Conservation (phyloP, 495 filamentous ascomycete genomes). For the Aspergillus taichungensis region DNA sequence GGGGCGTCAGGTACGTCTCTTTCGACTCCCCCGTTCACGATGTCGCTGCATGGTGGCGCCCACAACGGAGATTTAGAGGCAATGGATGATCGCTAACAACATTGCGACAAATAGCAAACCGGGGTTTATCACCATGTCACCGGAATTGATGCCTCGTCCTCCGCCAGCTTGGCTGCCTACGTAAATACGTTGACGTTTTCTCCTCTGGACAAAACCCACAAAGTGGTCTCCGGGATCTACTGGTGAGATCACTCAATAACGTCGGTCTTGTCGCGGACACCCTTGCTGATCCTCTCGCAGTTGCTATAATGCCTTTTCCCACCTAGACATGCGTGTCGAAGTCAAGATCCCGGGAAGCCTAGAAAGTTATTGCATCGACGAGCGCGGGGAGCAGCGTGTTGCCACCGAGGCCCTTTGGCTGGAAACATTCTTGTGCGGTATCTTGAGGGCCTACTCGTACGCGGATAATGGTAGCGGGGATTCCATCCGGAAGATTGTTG, state of each 20-base stretch:
- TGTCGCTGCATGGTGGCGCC: no score
- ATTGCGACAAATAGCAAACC: constrained; percentile 40
- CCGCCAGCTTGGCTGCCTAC: constrained; percentile 91
- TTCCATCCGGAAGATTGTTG: constrained; percentile 85
- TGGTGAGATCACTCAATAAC: constrained; percentile 48
- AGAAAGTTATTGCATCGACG: constrained; percentile 93
- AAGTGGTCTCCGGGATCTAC: constrained; percentile 88
- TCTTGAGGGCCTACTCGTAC: constrained; percentile 88
- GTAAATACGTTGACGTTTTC: constrained; percentile 95
- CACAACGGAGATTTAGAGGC: neutral
- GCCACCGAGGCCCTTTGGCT: constrained; percentile 92
- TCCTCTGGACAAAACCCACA: constrained; percentile 74
- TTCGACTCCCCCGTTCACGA: neutral
- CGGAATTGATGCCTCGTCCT: constrained; percentile 93
- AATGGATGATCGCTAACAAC: constrained; percentile 3
- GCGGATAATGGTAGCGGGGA: constrained; percentile 91
- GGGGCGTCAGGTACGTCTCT: constrained; percentile 36
- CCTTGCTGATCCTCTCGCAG: constrained; percentile 34
- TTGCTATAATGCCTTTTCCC: constrained; percentile 99
- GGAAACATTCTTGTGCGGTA: constrained; percentile 92
- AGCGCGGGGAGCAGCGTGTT: constrained; percentile 85
- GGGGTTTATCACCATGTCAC: constrained; percentile 98
- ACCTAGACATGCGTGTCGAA: constrained; percentile 95
- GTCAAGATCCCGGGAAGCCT: constrained; percentile 93
- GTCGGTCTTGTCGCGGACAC: constrained; percentile 8